A percentile compares a stretch with the other conserved stretches of the same genome.
phyloP scores from a whole-genome alignment of 23 red algal genomes.

The Gracilaria vermiculophylla region DNA sequence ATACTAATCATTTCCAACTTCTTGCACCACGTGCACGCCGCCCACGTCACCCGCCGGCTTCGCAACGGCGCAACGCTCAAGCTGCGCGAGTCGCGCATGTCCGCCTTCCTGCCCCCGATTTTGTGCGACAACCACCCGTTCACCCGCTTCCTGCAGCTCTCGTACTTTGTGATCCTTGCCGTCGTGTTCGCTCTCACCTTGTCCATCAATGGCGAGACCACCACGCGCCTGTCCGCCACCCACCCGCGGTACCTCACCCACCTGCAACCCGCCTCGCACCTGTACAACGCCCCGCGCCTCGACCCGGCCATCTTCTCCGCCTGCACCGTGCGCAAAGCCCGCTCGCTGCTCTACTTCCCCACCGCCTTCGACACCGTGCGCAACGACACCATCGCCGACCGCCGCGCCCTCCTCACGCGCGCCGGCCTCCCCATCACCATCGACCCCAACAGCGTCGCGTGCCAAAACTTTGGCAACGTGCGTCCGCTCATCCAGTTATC shows the following conservation, averaged over 20 bases:
- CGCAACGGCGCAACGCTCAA: not conserved
- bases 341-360: not conserved
- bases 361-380: slow-evolving; percentile 11
- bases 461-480: not conserved
- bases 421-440: no score
- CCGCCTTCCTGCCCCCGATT: not conserved
- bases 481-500: not conserved
- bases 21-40: not conserved
- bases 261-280: not conserved
- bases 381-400: not conserved
- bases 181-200: slow-evolving; percentile 9
- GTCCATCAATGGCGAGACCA: not conserved
- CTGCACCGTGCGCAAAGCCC: not conserved
- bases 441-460: not conserved
- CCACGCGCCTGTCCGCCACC: not conserved
- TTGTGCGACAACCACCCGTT: not conserved
- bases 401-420: not conserved
- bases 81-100: not conserved
- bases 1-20: not conserved
- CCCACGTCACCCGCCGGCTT: not conserved
- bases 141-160: not conserved
- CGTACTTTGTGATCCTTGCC: not conserved
- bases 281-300: not conserved
- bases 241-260: not conserved
- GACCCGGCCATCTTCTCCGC: slow-evolving; percentile 5